phyloP scores from a whole-genome alignment of 306 rosid species.

The Pterocarpus santalinus region DNA sequence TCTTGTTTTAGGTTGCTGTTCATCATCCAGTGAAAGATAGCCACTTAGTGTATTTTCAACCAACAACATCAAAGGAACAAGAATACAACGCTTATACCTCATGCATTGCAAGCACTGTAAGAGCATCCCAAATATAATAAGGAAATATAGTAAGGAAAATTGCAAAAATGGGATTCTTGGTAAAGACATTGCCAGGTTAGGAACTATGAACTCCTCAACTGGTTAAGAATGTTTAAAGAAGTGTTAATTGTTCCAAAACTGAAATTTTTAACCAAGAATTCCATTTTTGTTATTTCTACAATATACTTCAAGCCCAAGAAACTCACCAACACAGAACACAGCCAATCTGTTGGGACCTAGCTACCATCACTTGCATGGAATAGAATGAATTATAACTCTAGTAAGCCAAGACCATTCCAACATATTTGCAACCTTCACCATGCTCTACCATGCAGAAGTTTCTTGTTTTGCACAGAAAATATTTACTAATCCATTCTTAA shows the following conservation, averaged over 20 bases:
- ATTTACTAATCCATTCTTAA: neutral
- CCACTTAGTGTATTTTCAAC: neutral
- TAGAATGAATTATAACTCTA: neutral
- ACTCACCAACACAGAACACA: neutral
- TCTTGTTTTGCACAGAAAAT: neutral
- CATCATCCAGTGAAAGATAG: neutral
- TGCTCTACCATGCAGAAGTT: neutral
- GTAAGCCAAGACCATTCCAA: slow-evolving; percentile 5
- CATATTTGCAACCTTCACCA: neutral
- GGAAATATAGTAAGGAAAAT: neutral
- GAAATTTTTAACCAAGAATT: neutral
- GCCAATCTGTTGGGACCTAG: neutral
- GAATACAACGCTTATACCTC: neutral
- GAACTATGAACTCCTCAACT: neutral
- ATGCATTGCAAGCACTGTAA: slow-evolving; percentile 6
- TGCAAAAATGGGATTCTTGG: neutral
- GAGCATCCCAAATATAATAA: neutral
- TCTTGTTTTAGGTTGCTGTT: neutral
- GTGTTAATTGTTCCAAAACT: neutral
- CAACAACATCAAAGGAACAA: neutral
- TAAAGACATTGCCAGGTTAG: neutral
- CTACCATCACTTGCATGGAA: neutral
- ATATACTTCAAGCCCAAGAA: slow-evolving; percentile 4
- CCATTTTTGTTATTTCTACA: neutral
- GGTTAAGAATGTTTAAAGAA: neutral